Conservation (phyloP, 2,329 filamentous ascomycete species). For the Daldinia sp. region DNA sequence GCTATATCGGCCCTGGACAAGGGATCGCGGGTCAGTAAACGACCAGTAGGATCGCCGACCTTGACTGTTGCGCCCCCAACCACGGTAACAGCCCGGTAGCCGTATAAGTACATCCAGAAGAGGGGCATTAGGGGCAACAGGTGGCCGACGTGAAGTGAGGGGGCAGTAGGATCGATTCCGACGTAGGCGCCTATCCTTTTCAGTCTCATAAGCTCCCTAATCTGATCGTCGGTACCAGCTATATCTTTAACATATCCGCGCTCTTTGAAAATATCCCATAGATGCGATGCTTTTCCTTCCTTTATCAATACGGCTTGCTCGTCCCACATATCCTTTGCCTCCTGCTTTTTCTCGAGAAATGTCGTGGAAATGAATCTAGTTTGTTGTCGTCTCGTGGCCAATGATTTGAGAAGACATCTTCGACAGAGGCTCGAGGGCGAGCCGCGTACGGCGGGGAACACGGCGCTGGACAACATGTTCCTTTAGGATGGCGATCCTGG, state of each 20-base stretch:
- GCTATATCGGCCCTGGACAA: conserved; percentile 61
- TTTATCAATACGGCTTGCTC: conserved; percentile 56
- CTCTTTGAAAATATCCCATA: conserved; percentile 73
- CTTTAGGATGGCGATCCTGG: not conserved
- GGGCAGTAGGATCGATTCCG: conserved; percentile 82
- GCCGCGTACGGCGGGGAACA: conserved; percentile 12
- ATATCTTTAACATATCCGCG: conserved; percentile 78
- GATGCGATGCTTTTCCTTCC: conserved; percentile 58
- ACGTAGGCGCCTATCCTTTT: conserved; percentile 79
- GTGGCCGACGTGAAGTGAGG: conserved; percentile 82
- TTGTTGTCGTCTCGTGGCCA: conserved; percentile 29
- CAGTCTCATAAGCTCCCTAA: conserved; percentile 69
- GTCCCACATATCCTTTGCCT: conserved; percentile 58
- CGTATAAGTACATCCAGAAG: conserved; percentile 84
- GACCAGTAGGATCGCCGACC: conserved; percentile 80
- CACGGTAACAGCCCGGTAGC: conserved; percentile 72
- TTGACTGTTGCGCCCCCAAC: conserved; percentile 79
- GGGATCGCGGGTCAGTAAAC: conserved; percentile 67
- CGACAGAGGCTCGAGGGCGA: conserved; percentile 40
- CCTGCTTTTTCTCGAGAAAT: conserved; percentile 54
- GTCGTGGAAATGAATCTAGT: conserved; percentile 52
- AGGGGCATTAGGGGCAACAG: conserved; percentile 83
- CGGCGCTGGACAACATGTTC: conserved; percentile 34
- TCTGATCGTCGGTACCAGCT: conserved; percentile 59
- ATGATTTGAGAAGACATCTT: conserved; percentile 36